A percentile compares a stretch with the other conserved stretches of the same genome.
These are phyloP conservation scores for Fusarium verticillioides DNA, from an alignment of 2,329 filamentous ascomycete species.

Conservation along the genomic window DNA sequence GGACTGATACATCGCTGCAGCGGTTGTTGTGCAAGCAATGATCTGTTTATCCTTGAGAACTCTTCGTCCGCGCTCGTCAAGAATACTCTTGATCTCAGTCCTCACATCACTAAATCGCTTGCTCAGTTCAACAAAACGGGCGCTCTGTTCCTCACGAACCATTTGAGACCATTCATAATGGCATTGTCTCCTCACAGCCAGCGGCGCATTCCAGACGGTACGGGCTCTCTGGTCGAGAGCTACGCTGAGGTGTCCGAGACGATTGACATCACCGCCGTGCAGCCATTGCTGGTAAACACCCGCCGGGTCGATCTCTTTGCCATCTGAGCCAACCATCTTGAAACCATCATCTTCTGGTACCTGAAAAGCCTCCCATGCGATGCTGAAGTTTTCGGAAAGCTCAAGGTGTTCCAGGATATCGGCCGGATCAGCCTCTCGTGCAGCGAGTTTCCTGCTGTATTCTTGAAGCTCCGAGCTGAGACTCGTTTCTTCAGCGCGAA, in stretches of 20 bases:
- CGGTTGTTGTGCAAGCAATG: slow-evolving; percentile 78
- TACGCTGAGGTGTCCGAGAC: background rate
- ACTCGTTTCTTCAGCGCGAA: slow-evolving; percentile 43
- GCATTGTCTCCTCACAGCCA: slow-evolving; percentile 50
- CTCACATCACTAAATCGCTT: slow-evolving; percentile 56
- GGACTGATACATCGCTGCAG: slow-evolving; percentile 69
- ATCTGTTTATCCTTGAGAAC: slow-evolving; percentile 66
- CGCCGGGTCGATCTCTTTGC: slow-evolving; percentile 53
- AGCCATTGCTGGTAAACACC: slow-evolving; percentile 40
- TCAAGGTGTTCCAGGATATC: slow-evolving; percentile 58
- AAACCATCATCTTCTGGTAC: slow-evolving; percentile 62
- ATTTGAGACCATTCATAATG: slow-evolving; percentile 55
- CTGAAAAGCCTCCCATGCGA: slow-evolving; percentile 67
- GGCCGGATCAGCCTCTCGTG: background rate
- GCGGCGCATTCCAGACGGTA: slow-evolving; percentile 64
- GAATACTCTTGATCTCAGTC: slow-evolving; percentile 55
- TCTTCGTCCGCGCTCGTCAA: slow-evolving; percentile 53
- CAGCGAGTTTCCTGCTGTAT: slow-evolving; percentile 27
- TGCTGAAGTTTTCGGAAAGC: slow-evolving; percentile 61
- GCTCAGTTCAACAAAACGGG: slow-evolving; percentile 52
- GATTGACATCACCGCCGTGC: background rate
- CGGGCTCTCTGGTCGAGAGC: slow-evolving; percentile 42
- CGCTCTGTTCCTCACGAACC: slow-evolving; percentile 62
- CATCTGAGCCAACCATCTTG: slow-evolving; percentile 56
- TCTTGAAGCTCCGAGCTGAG: slow-evolving; percentile 43